phyloP scores from a whole-genome alignment of 2,329 filamentous ascomycete species.

The Fusarium secorum region DNA sequence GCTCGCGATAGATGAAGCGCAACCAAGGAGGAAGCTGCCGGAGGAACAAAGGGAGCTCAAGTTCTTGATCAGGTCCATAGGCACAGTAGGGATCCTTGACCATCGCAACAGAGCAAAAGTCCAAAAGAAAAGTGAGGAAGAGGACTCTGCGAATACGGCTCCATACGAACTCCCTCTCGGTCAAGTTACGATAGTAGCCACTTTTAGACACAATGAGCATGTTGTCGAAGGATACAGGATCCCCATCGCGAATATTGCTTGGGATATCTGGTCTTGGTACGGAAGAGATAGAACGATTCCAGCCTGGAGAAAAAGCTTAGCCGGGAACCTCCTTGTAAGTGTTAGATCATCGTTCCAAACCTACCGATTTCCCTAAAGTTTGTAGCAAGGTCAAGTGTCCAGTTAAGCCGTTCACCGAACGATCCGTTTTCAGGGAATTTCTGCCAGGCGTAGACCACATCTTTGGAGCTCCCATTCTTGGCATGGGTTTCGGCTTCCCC shows the following conservation, averaged over 20 bases:
- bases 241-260: conserved; percentile 42
- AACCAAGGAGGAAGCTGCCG: conserved; percentile 52
- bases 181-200: conserved; percentile 56
- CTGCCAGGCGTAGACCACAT: conserved; percentile 67
- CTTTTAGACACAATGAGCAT: conserved; percentile 53
- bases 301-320: conserved; percentile 49
- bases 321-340: background rate
- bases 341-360: conserved; percentile 11
- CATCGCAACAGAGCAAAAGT: conserved; percentile 73
- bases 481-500: background rate
- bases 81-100: conserved; percentile 82
- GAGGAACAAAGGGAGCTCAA: conserved; percentile 53
- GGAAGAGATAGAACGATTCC: conserved; percentile 63
- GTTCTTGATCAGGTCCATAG: conserved; percentile 54
- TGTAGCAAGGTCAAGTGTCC: conserved; percentile 63
- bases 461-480: conserved; percentile 25
- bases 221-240: conserved; percentile 51
- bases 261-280: conserved; percentile 58
- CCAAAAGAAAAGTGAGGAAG: conserved; percentile 71
- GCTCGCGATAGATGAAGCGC: conserved; percentile 63
- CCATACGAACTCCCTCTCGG: conserved; percentile 55
- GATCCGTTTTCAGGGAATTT: conserved; percentile 60
- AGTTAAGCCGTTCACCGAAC: conserved; percentile 60
- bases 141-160: conserved; percentile 56
- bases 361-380: conserved; percentile 64